Conservation (phyloP, 768 basidiomycete genomes). For the Pleurotus sapidus region DNA sequence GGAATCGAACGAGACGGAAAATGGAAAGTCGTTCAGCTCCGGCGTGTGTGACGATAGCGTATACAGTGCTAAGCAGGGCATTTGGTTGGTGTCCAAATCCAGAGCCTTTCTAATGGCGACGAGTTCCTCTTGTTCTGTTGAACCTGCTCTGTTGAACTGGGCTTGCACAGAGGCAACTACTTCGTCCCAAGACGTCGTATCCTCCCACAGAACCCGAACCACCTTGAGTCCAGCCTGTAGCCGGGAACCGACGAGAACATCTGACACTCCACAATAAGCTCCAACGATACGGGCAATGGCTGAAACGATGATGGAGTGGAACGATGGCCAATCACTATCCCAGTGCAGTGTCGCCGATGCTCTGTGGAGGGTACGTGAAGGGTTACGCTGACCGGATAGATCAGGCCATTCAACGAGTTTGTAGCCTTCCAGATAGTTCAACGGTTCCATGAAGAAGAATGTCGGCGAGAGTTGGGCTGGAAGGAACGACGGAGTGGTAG, state of each 20-base stretch:
- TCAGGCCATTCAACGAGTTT: slow-evolving; percentile 28
- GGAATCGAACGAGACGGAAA: slow-evolving; percentile 15
- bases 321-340: background rate
- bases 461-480: too few species aligned
- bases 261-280: slow-evolving; percentile 25
- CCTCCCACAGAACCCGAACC: slow-evolving; percentile 22
- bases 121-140: slow-evolving; percentile 5
- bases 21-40: slow-evolving; percentile 13
- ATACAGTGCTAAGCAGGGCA: slow-evolving; percentile 25
- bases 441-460: background rate
- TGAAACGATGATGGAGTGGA: slow-evolving; percentile 14
- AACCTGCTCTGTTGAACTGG: background rate
- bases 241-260: slow-evolving; percentile 25
- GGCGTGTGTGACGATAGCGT: slow-evolving; percentile 12
- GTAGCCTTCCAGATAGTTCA: slow-evolving; percentile 22
- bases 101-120: slow-evolving; percentile 15
- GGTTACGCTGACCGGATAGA: slow-evolving; percentile 24
- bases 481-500: too few species aligned
- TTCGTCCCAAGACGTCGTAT: slow-evolving; percentile 19
- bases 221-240: slow-evolving; percentile 10
- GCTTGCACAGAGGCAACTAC: slow-evolving; percentile 10
- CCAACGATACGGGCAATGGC: slow-evolving; percentile 25
- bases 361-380: background rate
- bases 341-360: background rate
- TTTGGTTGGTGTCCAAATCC: slow-evolving; percentile 21